These are phyloP conservation scores for Neofusicoccum parvum DNA, from an alignment of 2,329 filamentous ascomycete species.

Conservation along the genomic window DNA sequence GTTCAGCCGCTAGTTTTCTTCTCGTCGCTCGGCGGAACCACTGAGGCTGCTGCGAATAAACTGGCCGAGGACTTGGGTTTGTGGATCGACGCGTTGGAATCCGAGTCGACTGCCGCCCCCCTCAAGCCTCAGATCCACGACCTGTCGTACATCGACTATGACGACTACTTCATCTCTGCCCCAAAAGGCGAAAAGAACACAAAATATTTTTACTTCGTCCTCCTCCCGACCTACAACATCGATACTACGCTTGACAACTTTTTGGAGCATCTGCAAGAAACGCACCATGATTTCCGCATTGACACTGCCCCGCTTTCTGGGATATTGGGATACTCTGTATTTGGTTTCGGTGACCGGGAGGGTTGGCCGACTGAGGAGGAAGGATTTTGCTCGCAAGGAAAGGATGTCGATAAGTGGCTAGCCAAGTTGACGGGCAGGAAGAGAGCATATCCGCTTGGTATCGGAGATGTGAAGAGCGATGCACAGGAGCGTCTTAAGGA, in stretches of 20 bases:
- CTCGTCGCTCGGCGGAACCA: slow-evolving; percentile 83
- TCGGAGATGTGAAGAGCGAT: slow-evolving; percentile 83
- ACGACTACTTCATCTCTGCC: slow-evolving; percentile 84
- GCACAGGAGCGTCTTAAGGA: slow-evolving; percentile 68
- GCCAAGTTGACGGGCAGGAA: slow-evolving; percentile 87
- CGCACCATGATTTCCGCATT: slow-evolving; percentile 94
- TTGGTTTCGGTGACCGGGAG: slow-evolving; percentile 88
- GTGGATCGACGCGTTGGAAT: slow-evolving; percentile 35
- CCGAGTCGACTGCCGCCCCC: slow-evolving; percentile 41
- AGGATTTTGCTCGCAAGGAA: slow-evolving; percentile 91
- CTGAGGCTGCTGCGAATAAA: slow-evolving; percentile 69
- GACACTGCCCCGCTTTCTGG: slow-evolving; percentile 80
- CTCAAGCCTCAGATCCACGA: slow-evolving; percentile 70
- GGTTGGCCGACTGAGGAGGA: slow-evolving; percentile 90
- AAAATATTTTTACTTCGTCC: slow-evolving; percentile 77
- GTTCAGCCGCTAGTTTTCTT: slow-evolving; percentile 83
- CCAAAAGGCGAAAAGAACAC: slow-evolving; percentile 62
- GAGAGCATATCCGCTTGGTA: slow-evolving; percentile 83
- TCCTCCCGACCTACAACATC: slow-evolving; percentile 92
- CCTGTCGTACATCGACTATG: slow-evolving; percentile 83
- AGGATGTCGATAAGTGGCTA: slow-evolving; percentile 93
- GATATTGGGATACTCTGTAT: slow-evolving; percentile 85
- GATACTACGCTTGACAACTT: slow-evolving; percentile 89
- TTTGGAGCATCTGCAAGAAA: slow-evolving; percentile 84
- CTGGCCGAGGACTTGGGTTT: slow-evolving; percentile 60